These are phyloP conservation scores for Coniferiporia weirii DNA, from an alignment of 1,284 basidiomycete species.

Conservation along the genomic window DNA sequence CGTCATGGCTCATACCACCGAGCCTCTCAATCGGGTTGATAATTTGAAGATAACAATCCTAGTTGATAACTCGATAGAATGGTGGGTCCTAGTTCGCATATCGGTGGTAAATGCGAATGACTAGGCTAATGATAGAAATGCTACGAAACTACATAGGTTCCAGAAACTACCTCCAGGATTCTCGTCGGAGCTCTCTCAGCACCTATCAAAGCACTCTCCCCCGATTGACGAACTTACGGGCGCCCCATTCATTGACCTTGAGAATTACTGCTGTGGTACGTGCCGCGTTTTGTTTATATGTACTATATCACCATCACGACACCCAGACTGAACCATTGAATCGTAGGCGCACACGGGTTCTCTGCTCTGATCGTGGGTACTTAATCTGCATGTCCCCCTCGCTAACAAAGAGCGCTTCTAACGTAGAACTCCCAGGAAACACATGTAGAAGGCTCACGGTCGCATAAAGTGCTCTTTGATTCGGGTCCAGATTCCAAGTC, in stretches of 20 bases:
- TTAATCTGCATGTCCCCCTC: background rate
- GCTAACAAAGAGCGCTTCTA: constrained; percentile 1
- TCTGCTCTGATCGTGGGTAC: constrained; percentile 63
- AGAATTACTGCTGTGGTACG: constrained; percentile 73
- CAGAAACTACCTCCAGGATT: constrained; percentile 75
- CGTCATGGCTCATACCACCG: background rate
- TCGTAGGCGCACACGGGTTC: constrained; percentile 74
- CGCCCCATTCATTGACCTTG: constrained; percentile 64
- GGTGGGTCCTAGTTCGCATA: constrained; percentile 35
- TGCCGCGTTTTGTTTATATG: background rate
- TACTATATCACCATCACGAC: background rate
- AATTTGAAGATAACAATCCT: constrained; percentile 57
- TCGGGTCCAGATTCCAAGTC: constrained; percentile 72
- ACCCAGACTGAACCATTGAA: background rate
- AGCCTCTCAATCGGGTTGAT: constrained; percentile 5
- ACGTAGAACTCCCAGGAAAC: constrained; percentile 42
- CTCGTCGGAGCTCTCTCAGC: constrained; percentile 62
- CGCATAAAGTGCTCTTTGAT: constrained; percentile 67
- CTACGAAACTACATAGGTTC: constrained; percentile 44
- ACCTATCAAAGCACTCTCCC: constrained; percentile 48
- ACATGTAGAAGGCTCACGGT: constrained; percentile 36
- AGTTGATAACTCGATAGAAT: constrained; percentile 76
- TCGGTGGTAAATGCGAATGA: background rate
- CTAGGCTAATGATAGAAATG: background rate
- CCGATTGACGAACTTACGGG: constrained; percentile 49